phyloP scores from a whole-genome alignment of 257 asterid species.

The Catharanthus roseus region DNA sequence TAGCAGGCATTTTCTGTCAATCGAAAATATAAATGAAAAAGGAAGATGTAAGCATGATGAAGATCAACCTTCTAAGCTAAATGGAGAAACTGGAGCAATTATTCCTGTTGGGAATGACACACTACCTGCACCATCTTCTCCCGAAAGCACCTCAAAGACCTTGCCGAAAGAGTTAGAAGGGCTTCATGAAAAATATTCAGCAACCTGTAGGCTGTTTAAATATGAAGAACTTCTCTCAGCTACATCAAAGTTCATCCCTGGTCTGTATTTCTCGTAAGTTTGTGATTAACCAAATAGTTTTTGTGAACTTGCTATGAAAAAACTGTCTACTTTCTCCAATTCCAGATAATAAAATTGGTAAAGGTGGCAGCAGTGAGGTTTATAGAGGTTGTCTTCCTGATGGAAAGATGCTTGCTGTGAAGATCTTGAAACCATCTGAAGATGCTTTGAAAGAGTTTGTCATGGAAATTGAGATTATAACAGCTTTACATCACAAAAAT shows the following conservation, averaged over 20 bases:
- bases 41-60: constrained; percentile 24
- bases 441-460: constrained; percentile 69
- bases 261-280: constrained; percentile 23
- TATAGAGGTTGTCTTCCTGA: constrained; percentile 80
- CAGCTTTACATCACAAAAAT: constrained; percentile 77
- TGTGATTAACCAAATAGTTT: background rate
- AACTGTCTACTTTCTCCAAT: constrained; percentile 16
- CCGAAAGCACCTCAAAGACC: constrained; percentile 26
- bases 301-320: background rate
- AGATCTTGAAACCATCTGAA: constrained; percentile 74
- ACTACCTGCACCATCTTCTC: constrained; percentile 31
- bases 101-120: constrained; percentile 43
- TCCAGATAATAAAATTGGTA: constrained; percentile 72
- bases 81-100: constrained; percentile 67
- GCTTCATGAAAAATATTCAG: constrained; percentile 75
- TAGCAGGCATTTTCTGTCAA: constrained; percentile 44
- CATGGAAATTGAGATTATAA: constrained; percentile 82
- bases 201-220: constrained; percentile 73
- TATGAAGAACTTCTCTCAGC: constrained; percentile 68
- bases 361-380: constrained; percentile 95
- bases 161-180: constrained; percentile 63
- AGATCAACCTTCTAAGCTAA: constrained; percentile 31
- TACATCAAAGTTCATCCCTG: constrained; percentile 56
- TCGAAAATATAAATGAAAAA: constrained; percentile 32
- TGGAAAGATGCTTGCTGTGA: constrained; percentile 88